Evolutionary conservation across 257 asterid genomes (phyloP).

Genomic region (Solanum sejunctum): DNA sequence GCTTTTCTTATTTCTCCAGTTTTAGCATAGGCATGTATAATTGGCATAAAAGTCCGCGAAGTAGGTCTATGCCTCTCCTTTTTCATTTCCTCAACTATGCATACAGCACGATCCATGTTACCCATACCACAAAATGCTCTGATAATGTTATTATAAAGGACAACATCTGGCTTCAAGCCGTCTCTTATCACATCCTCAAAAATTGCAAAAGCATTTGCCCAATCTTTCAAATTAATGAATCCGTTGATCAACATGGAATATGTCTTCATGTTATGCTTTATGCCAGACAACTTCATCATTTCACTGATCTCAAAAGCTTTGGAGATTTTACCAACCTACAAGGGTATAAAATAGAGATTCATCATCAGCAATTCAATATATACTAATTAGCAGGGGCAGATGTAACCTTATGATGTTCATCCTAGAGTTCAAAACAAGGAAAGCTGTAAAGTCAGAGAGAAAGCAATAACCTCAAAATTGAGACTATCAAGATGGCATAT

Average conservation of each 20-base stretch:
- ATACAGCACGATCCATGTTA: slow-evolving; percentile 77
- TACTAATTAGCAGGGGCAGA: neutral
- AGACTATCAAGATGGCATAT: neutral
- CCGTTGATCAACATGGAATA: slow-evolving; percentile 96
- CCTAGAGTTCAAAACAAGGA: neutral
- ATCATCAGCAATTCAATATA: neutral
- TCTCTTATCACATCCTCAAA: slow-evolving; percentile 77
- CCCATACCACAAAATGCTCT: slow-evolving; percentile 96
- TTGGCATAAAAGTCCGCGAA: slow-evolving; percentile 84
- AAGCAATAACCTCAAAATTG: neutral
- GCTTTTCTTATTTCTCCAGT: slow-evolving; percentile 70
- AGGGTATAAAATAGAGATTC: neutral
- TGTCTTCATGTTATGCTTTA: slow-evolving; percentile 83
- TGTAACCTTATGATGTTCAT: neutral
- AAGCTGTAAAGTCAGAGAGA: neutral
- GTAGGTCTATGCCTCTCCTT: slow-evolving; percentile 67
- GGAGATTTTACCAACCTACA: slow-evolving; percentile 64
- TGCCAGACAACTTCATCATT: slow-evolving; percentile 62
- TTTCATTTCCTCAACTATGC: slow-evolving; percentile 83
- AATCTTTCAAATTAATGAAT: slow-evolving; percentile 69
- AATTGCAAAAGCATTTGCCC: slow-evolving; percentile 94
- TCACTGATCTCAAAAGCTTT: slow-evolving; percentile 83
- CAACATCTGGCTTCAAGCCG: slow-evolving; percentile 78
- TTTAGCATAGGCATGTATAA: slow-evolving; percentile 73
- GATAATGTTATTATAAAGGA: slow-evolving; percentile 81